Conservation (phyloP, 2,329 filamentous ascomycete genomes). For the Aspergillus sp. region DNA sequence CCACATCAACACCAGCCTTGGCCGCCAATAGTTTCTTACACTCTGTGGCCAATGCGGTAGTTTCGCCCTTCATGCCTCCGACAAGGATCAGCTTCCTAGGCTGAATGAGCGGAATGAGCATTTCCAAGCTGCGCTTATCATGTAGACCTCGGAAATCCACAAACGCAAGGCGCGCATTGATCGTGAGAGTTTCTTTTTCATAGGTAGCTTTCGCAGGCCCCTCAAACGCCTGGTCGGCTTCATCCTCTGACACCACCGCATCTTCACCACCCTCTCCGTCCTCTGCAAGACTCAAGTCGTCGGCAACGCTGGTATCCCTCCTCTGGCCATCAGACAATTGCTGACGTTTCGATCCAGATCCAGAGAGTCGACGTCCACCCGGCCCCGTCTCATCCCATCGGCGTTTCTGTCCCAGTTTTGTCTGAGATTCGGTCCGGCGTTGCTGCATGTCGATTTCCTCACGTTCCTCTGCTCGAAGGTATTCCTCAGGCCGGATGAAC, state of each 20-base stretch:
- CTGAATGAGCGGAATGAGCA: constrained; percentile 90
- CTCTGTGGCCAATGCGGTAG: constrained; percentile 71
- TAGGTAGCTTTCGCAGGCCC: constrained; percentile 76
- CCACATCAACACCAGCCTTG: constrained; percentile 32
- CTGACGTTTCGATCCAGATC: constrained; percentile 59
- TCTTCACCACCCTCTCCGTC: constrained; percentile 59
- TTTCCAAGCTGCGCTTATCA: constrained; percentile 88
- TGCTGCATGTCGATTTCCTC: constrained; percentile 69
- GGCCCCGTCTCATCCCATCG: constrained; percentile 77
- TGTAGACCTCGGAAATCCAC: constrained; percentile 92
- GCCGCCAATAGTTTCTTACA: constrained; percentile 65
- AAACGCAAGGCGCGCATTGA: constrained; percentile 76
- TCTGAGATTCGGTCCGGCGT: constrained; percentile 53
- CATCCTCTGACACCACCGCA: constrained; percentile 55
- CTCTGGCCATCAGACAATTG: constrained; percentile 40
- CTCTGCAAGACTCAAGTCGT: constrained; percentile 45
- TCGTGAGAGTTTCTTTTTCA: constrained; percentile 59
- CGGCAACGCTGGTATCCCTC: constrained; percentile 46
- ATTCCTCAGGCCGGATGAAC: constrained; percentile 89
- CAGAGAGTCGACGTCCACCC: constrained; percentile 35
- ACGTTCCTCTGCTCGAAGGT: constrained; percentile 85
- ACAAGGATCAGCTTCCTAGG: constrained; percentile 94
- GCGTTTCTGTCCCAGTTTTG: constrained; percentile 81
- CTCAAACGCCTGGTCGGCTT: constrained; percentile 48
- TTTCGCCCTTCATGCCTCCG: constrained; percentile 76